Base-by-base conservation (phyloP, 306 rosid species). In the Corylus avellana region DNA sequence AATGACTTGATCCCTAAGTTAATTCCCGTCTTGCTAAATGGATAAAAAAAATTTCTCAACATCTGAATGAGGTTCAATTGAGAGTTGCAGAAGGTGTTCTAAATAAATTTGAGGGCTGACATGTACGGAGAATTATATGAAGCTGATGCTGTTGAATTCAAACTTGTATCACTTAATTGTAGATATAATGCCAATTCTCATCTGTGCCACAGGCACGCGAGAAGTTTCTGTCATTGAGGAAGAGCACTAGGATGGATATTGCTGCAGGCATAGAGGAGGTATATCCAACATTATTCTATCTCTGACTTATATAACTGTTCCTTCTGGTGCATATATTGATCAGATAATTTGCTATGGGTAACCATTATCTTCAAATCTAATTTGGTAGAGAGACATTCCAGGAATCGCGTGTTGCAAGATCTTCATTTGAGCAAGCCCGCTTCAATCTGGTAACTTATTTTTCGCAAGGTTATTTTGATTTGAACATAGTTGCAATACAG, bases 341-440 rank as follows among this genome's bases (percentile, higher is more conserved):
- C 47, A 72, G 69, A 86, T 74, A 69, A 49, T 72, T 73, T 82
- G 74, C 53, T 57, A 87, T 78, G 86, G 84, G 84, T 83, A 62
- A 75, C 83, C 79, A 70, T 78, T 79, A 84, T 88, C 85, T 80
- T 78, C 42, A 82, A 84, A 85, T 77, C 93, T 92, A 89, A 88
- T 85, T 80, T 86, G 86, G 86, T 84, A 81, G 85, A 82, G 93
- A 80, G 85, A 84, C 76, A 84, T 92, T 92, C 87, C 97, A 92
- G 97, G 97, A 90, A 84, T 75, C 89, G 75, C 83, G 80, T 77
- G 81, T 74, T 79, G 92, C 97, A 75, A 91, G 97, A 82, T 73
- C 87, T 55, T 83, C 86, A 48, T 92, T 89, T 82, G 97, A 90
- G 82, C 91, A 90, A 79, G 92, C 96, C 76, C 97, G 96, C 81